Evolutionary conservation across 495 filamentous ascomycete species (phyloP).

Genomic region (Podospora pseudocomata): DNA sequence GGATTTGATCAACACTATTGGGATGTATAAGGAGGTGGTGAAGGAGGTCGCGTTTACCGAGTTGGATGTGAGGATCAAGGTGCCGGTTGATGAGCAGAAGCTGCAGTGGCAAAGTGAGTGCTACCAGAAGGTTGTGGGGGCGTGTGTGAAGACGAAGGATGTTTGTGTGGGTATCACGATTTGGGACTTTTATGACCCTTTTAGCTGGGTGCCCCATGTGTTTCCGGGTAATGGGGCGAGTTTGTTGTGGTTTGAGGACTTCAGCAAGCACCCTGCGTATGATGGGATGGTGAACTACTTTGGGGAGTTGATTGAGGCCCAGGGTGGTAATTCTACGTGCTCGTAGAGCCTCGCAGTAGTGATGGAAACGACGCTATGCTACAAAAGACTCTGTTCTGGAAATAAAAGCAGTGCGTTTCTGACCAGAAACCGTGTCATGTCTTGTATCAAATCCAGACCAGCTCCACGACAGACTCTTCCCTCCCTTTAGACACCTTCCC

Average conservation of each 20-base stretch:
- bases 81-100: conserved; percentile 45
- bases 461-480: background rate
- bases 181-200: conserved; percentile 57
- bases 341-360: background rate
- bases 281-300: conserved; percentile 23
- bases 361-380: background rate
- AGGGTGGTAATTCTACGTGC: background rate
- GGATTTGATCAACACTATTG: conserved; percentile 44
- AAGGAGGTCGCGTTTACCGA: conserved; percentile 60
- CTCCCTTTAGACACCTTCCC: background rate
- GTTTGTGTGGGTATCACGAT: conserved; percentile 65
- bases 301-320: conserved; percentile 6
- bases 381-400: background rate
- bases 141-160: conserved; percentile 52
- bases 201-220: conserved; percentile 55
- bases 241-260: conserved; percentile 49
- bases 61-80: conserved; percentile 54
- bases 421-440: background rate
- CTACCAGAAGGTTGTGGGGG: conserved; percentile 51
- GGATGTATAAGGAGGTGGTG: conserved; percentile 45
- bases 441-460: background rate
- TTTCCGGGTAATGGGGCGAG: conserved; percentile 55
- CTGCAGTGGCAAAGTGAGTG: conserved; percentile 55
- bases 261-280: conserved; percentile 56
- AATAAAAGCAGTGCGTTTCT: background rate